A percentile compares a stretch with the other conserved stretches of the same genome.
Evolutionary conservation across 2,329 filamentous ascomycete genomes (phyloP).

Genomic region (Fusarium oxysporum): DNA sequence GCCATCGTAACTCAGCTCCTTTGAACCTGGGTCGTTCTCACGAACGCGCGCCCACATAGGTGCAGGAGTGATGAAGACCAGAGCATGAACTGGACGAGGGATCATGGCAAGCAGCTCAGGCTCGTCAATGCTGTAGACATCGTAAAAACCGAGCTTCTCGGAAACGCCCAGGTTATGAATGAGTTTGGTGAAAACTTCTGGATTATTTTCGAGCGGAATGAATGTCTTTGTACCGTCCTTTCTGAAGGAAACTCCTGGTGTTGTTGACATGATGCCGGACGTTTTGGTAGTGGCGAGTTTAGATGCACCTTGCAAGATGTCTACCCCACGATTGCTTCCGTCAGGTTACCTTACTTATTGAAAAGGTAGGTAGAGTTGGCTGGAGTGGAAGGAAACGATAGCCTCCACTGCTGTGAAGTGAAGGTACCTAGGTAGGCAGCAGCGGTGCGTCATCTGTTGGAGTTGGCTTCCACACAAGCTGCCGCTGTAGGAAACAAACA

Average conservation of each 20-base stretch:
- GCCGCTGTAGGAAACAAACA: not conserved
- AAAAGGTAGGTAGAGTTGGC: not conserved
- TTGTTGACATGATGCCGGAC: slow-evolving; percentile 25
- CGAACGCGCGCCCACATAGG: slow-evolving; percentile 60
- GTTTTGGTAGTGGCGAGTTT: not conserved
- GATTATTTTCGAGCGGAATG: slow-evolving; percentile 69
- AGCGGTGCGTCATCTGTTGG: slow-evolving; percentile 24
- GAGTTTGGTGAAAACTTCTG: slow-evolving; percentile 80
- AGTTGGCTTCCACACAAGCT: not conserved
- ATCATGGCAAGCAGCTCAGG: slow-evolving; percentile 76
- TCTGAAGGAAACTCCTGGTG: slow-evolving; percentile 26
- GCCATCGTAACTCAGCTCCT: slow-evolving; percentile 49
- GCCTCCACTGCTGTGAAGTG: slow-evolving; percentile 5
- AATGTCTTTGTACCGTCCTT: slow-evolving; percentile 49
- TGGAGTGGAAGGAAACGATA: not conserved
- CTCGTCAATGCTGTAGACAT: slow-evolving; percentile 85
- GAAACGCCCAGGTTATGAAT: slow-evolving; percentile 79
- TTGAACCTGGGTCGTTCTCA: slow-evolving; percentile 35
- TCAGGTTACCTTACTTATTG: not conserved
- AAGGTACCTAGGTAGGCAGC: slow-evolving; percentile 19
- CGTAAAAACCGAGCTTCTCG: slow-evolving; percentile 76
- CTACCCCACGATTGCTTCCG: slow-evolving; percentile 17
- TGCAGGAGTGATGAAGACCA: slow-evolving; percentile 82
- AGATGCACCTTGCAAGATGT: not conserved
- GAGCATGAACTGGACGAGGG: slow-evolving; percentile 79